phyloP scores from a whole-genome alignment of 306 rosid genomes.

The Spatholobus suberectus region DNA sequence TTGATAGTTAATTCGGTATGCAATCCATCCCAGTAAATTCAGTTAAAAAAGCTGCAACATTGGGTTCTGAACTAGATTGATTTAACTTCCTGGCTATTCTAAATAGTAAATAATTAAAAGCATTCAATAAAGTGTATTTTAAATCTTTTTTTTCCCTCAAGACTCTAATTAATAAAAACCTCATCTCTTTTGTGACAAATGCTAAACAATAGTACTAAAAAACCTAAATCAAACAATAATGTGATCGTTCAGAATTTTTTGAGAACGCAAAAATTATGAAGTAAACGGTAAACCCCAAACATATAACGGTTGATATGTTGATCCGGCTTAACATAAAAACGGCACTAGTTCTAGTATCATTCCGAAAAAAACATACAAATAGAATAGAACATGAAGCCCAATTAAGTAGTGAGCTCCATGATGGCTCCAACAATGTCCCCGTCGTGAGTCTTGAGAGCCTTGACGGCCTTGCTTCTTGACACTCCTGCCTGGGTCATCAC shows the following conservation, averaged over 20 bases:
- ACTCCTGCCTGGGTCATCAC: constrained; percentile 96
- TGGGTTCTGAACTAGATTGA: too few relatives aligned
- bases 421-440: constrained; percentile 95
- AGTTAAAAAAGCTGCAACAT: too few relatives aligned
- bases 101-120: too few relatives aligned
- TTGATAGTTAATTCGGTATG: too few relatives aligned
- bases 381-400: constrained; percentile 26
- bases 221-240: neutral
- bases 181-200: neutral
- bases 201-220: neutral
- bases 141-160: neutral
- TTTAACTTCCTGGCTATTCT: too few relatives aligned
- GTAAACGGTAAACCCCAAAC: constrained; percentile 42
- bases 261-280: constrained; percentile 34
- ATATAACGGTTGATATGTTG: constrained; percentile 31
- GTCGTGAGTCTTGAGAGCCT: constrained; percentile 78
- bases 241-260: neutral
- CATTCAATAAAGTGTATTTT: too few relatives aligned
- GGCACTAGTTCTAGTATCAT: constrained; percentile 25
- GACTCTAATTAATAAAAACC: neutral
- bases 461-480: constrained; percentile 85
- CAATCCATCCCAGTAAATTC: too few relatives aligned
- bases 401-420: constrained; percentile 86
- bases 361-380: constrained; percentile 18
- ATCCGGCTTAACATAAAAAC: neutral